phyloP scores from a whole-genome alignment of 2,329 filamentous ascomycete genomes.

The Apiospora koreana region DNA sequence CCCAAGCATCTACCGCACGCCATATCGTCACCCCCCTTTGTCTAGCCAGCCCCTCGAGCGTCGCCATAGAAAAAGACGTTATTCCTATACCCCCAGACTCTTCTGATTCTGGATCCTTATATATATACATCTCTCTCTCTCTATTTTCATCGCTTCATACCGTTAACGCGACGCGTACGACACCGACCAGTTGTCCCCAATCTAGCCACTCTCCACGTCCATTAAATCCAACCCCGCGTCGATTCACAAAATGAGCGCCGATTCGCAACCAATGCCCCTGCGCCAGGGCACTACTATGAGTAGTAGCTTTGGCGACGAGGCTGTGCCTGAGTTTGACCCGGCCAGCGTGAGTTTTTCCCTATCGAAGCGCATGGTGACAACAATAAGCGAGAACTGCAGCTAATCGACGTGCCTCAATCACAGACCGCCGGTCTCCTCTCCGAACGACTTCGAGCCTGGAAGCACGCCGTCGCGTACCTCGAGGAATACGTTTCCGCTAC shows the following conservation, averaged over 20 bases:
- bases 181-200: not conserved
- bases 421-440: slow-evolving; percentile 79
- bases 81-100: not conserved
- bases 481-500: slow-evolving; percentile 86
- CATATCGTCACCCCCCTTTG: slow-evolving; percentile 7
- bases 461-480: slow-evolving; percentile 87
- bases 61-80: not conserved
- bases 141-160: not conserved
- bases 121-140: not conserved
- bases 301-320: slow-evolving; percentile 52
- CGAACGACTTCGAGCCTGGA: slow-evolving; percentile 92
- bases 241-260: slow-evolving; percentile 31
- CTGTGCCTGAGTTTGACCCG: slow-evolving; percentile 59
- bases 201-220: too few species aligned
- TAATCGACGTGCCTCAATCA: slow-evolving; percentile 11
- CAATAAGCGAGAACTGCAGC: not conserved
- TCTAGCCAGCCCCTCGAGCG: not conserved
- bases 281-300: slow-evolving; percentile 48
- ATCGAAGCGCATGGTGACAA: slow-evolving; percentile 9
- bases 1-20: slow-evolving; percentile 1
- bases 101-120: not conserved
- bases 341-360: slow-evolving; percentile 48
- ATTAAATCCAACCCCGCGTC: not conserved
- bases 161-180: not conserved
- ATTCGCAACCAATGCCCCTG: slow-evolving; percentile 41